Percentiles rank a stretch among this genome's conserved stretches.
phyloP scores from a whole-genome alignment of 192 early-diverging fungal genomes.

The Entomortierella parvispora region DNA sequence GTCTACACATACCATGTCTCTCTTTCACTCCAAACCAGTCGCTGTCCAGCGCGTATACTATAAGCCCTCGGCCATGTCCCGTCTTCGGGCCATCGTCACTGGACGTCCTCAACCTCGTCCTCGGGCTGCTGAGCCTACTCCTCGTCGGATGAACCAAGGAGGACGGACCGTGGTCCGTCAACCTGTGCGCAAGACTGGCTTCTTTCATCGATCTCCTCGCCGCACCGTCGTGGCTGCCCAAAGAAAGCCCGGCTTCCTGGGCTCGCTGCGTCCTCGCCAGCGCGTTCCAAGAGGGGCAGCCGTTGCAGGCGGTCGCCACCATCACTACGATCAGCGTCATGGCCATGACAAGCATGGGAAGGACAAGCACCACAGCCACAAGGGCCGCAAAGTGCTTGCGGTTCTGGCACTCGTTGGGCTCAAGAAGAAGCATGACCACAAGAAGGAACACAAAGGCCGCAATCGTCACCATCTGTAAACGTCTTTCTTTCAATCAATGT shows the following conservation, averaged over 20 bases:
- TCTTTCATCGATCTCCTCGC: constrained; percentile 16
- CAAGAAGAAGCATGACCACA: constrained; percentile 10
- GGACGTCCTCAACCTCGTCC: constrained; percentile 4
- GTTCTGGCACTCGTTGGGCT: constrained; percentile 6
- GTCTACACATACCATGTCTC: constrained; percentile 18
- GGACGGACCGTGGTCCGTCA: not conserved
- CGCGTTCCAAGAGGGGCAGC: not conserved
- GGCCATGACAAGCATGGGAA: constrained; percentile 3
- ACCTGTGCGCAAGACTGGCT: constrained; percentile 13
- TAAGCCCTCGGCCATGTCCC: constrained; percentile 31
- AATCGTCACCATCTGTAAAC: not conserved
- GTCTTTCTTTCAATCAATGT: too few species aligned
- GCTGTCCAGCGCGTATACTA: constrained; percentile 32
- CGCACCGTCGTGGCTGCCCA: constrained; percentile 3
- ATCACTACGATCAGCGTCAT: constrained; percentile 2
- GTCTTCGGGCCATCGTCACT: constrained; percentile 23
- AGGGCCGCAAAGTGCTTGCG: constrained; percentile 6
- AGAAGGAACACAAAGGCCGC: not conserved
- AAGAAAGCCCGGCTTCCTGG: constrained; percentile 10
- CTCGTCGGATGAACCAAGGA: not conserved
- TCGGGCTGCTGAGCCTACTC: not conserved
- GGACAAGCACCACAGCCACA: constrained; percentile 12
- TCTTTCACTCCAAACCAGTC: constrained; percentile 30
- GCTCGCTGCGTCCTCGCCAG: constrained; percentile 15
- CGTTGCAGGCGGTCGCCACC: not conserved